A percentile compares a stretch with the other conserved stretches of the same genome.
Evolutionary conservation across 306 rosid genomes (phyloP).

Genomic region (Glycyrrhiza uralensis): DNA sequence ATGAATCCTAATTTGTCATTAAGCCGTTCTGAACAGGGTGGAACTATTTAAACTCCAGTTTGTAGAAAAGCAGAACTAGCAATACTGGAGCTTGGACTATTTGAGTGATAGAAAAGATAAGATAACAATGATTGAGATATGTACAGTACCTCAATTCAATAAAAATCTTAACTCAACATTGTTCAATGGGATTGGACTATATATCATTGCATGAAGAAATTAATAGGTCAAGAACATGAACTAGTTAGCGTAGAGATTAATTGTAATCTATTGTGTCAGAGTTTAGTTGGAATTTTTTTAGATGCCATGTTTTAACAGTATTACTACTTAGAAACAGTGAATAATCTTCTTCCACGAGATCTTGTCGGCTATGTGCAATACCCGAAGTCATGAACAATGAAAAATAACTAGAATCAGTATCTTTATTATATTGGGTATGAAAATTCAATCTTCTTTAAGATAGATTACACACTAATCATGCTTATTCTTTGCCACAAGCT

Average conservation of each 20-base stretch:
- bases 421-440: neutral
- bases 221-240: neutral
- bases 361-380: constrained; percentile 31
- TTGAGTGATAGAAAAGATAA: neutral
- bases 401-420: neutral
- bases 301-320: neutral
- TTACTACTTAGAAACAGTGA: neutral
- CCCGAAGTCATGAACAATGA: constrained; percentile 1
- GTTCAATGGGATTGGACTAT: neutral
- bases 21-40: neutral
- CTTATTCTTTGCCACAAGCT: neutral
- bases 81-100: neutral
- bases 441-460: neutral
- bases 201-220: neutral
- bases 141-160: neutral
- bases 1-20: neutral
- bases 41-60: neutral
- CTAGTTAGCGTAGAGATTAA: neutral
- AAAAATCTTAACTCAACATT: neutral
- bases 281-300: neutral
- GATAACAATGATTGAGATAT: neutral
- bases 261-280: neutral
- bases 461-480: neutral
- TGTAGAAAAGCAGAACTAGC: neutral
- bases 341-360: constrained; percentile 31